These are phyloP conservation scores for Pleodorina starrii DNA, from an alignment of 139 green algal species.

Conservation along the genomic window DNA sequence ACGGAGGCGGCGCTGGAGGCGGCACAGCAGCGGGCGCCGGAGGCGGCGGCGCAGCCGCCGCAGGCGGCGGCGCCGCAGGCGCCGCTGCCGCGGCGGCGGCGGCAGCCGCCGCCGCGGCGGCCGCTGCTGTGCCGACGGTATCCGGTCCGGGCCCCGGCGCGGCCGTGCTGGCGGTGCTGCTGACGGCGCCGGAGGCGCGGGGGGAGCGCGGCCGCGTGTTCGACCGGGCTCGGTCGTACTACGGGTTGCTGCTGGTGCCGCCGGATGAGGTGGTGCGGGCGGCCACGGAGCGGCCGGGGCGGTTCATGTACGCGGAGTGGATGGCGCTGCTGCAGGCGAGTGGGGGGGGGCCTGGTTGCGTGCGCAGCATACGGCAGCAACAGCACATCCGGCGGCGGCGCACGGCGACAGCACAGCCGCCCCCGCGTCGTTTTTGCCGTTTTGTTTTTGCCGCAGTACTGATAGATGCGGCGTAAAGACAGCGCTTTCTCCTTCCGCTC, in stretches of 20 bases:
- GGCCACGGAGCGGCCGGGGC: slow-evolving; percentile 62
- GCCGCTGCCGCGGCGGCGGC: not conserved
- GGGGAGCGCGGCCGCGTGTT: slow-evolving; percentile 11
- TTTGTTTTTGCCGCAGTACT: no score
- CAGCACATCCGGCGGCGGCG: no score
- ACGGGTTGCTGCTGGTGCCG: slow-evolving; percentile 64
- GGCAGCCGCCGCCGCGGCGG: not conserved
- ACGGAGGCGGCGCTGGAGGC: not conserved
- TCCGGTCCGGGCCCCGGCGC: not conserved
- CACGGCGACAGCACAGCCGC: no score
- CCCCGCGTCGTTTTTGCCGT: no score
- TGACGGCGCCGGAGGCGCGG: slow-evolving; percentile 4
- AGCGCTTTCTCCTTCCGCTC: no score
- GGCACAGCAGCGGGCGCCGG: not conserved
- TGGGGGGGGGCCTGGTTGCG: no score
- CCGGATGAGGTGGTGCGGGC: slow-evolving; percentile 67
- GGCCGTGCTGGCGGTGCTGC: not conserved
- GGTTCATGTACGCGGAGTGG: slow-evolving; percentile 73
- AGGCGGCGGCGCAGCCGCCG: not conserved
- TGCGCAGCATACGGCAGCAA: no score
- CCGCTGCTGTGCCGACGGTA: not conserved
- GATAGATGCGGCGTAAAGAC: no score
- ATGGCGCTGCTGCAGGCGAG: slow-evolving; percentile 73
- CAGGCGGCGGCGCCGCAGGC: not conserved
- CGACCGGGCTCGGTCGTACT: slow-evolving; percentile 59